Evolutionary conservation across 2,329 filamentous ascomycete genomes (phyloP), one percentile per base, ranked within the genome.

Genomic region (Dendryphion nanum): DNA sequence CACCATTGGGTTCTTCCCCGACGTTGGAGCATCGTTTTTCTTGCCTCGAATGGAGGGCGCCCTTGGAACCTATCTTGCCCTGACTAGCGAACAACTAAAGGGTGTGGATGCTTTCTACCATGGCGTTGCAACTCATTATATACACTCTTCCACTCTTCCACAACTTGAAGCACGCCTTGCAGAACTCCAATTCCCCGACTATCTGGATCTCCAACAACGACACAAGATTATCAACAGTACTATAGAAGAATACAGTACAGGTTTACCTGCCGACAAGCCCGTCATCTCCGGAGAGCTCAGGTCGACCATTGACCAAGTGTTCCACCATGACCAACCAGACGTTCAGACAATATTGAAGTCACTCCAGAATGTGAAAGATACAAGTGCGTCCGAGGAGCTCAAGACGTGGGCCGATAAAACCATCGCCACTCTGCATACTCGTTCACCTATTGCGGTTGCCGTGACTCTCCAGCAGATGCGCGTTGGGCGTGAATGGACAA

Each of bases 1-100:
- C 4, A 95, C 82, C 6, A 98, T 98, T 60, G 93, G 93, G 26
- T 96, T 97, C 76, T 98, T 98, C 76, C 93, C 94, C 5, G 94
- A 98, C 59, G 93, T 98, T 33, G 93, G 93, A 44, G 94, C 85
- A 20, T 94, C 88, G 8, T 98, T 97, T 74, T 97, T 97, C 76
- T 75, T 98, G 37, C 88, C 93, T 13, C 79, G 89, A 47, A 82
- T 98, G 75, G 82, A 94, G 55, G 93, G 93, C 34, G 74, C 82
- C 42, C 70, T 95, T 39, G 93, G 93, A 40, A 95, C 87, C 15
- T 98, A 97, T 68, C 82, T 98, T 30, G 93, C 89, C 15, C 75
- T 98, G 47, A 98, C 93, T 6, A 93, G 89, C 60, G 85, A 91
- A 60, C 79, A 81, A 47, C 72, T 98, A 46, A 82, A 77, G 44